Conservation (phyloP, 352 stramenopile species). For the Phytophthora pluvialis region DNA sequence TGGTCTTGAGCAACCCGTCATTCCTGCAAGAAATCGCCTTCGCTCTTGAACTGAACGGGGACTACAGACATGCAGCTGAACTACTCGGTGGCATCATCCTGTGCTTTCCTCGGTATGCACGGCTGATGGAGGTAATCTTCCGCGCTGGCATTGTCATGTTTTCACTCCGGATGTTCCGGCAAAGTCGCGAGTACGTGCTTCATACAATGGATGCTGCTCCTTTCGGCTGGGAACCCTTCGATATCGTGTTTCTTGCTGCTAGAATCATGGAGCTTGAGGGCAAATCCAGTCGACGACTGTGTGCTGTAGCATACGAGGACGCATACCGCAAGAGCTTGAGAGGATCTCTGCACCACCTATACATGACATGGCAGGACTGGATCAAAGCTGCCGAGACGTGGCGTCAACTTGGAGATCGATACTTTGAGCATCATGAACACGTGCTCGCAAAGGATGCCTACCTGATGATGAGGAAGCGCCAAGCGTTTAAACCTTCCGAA, state of each 20-base stretch:
- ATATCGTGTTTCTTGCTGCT: conserved; percentile 68
- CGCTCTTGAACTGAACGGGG: conserved; percentile 49
- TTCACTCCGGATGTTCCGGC: conserved; percentile 60
- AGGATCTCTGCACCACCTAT: conserved; percentile 16
- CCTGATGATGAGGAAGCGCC: conserved; percentile 62
- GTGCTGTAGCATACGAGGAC: conserved; percentile 71
- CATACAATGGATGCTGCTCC: conserved; percentile 61
- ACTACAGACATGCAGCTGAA: conserved; percentile 54
- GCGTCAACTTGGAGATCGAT: conserved; percentile 57
- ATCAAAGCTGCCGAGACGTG: conserved; percentile 58
- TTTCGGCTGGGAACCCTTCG: conserved; percentile 55
- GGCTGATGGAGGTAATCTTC: conserved; percentile 66
- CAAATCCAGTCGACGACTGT: conserved; percentile 44
- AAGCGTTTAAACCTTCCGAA: conserved; percentile 39
- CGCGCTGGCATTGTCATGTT: conserved; percentile 69
- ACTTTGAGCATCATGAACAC: conserved; percentile 55
- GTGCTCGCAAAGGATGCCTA: conserved; percentile 70
- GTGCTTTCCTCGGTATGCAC: conserved; percentile 64
- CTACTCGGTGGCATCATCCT: conserved; percentile 60
- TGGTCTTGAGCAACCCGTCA: conserved; percentile 51
- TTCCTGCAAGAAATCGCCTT: conserved; percentile 71
- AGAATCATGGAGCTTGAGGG: conserved; percentile 68
- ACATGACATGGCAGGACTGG: conserved; percentile 64
- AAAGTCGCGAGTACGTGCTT: conserved; percentile 74
- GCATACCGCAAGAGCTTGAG: conserved; percentile 53